Base-by-base conservation (phyloP, 331 rosid genomes). In the Arachis monticola region DNA sequence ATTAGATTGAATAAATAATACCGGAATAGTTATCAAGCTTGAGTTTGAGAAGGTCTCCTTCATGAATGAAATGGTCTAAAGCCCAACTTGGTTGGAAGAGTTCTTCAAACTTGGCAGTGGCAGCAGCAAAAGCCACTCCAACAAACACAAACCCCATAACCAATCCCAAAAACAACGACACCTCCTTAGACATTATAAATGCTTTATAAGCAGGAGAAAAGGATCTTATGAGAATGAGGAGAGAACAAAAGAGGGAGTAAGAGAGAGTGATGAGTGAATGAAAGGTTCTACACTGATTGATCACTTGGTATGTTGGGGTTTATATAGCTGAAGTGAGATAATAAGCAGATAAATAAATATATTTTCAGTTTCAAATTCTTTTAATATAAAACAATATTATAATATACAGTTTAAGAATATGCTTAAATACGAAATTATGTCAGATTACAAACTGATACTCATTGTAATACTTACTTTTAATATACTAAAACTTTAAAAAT, bases 41-140 rank as follows among this genome's bases (percentile, higher is more conserved):
- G 79, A 94, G 94, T 75, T 90, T 87, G n/a, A 92, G 78, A 27
- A 82, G 75, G 48, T 92, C 92, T 76, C 97, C 97, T 65, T 90
- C 89, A n/a, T 88, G 56, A 10, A 51, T 22, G 76, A 92, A 83
- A 78, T 94, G 97, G 64, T 92, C 97, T 0, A 35, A 5, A 31
- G 97, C 99, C 99, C 97, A 94, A 51, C 77, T 79, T 4, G 97
- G 88, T 66, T 92, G 96, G 77, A 92, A 94, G 27, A 94, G 97
- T 62, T 94, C 82, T 2, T 86, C 92, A 44, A 94, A 94, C 65
- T 81, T 88, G 1, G 96, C 83, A 56, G 93, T 77, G 86, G 67
- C 22, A 10, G 72, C 50, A 10, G 72, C 88, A n/a, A 64, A 45
- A 17, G 60, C 87, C 30, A 69, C 73, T 59, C 90, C 87, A 57